Evolutionary conservation across 331 rosid genomes (phyloP), one percentile per base, ranked within the genome.

Genomic region (Quercus phellos): DNA sequence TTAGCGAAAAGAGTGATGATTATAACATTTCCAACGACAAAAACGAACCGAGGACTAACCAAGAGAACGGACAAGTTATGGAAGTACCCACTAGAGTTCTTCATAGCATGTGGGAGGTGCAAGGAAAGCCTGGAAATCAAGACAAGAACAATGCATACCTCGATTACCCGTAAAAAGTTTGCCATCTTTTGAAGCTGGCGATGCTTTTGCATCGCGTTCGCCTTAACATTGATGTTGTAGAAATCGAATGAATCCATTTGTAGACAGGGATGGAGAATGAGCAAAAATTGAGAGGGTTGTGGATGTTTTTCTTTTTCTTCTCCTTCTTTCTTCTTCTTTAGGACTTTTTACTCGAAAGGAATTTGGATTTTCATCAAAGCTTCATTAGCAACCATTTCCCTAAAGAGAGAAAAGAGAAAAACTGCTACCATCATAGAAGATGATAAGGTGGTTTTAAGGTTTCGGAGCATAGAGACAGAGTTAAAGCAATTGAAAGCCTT

Each of bases 21-120:
- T 4, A 94, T 94, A 9, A 74, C 60, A 80, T 94, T 92, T 67
- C 97, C 98, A 1, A 94, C 26, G 0, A 94, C 74, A 19, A 94
- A 94, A 79, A 94, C 89, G 46, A 90, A 90, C 63, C 84, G 85
- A 53, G 96, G 95, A 4, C 87, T 90, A 1, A 86, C 81, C 74
- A 94, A 18, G 77, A 83, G 60, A 10, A 81, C 70, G 0, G 93
- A 84, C 7, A 94, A 54, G 24, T 78, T 91, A 4, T 78, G 84
- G 73, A 94, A 80, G 67, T 80, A 90, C 73, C 81, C 88, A 63
- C 90, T 74, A 27, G 90, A 87, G 81, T 79, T 90, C 81, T 78
- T 94, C 46, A 92, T 78, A 2, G 88, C 90, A 29, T 43, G 76
- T 1, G 92, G 93, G 34, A 94, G 81, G 4, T 81, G 81, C 54